Base-by-base conservation (phyloP, 2,329 filamentous ascomycete genomes). In the Neonectria magnoliae region DNA sequence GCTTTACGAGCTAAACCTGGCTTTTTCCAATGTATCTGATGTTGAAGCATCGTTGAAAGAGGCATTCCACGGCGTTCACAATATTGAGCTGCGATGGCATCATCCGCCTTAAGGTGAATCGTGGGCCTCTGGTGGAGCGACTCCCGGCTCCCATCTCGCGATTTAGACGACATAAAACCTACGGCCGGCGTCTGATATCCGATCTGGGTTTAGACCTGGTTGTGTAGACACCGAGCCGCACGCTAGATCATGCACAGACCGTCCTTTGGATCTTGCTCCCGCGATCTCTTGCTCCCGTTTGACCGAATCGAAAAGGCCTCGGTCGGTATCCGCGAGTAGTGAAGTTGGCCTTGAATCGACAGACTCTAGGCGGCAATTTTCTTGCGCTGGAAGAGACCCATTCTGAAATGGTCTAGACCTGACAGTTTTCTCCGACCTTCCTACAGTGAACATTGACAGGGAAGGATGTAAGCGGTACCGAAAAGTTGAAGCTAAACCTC, bases 31-130 rank as follows among this genome's bases (percentile, higher is more conserved):
- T 18, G 6, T 31, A 50, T 50, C 27, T 31, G 16, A 20, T 29
- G 27, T 33, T 31, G 1, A 20, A 6, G 4, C 47, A 6, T 20
- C 29, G 16, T 50, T 50, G 16, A n/a, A 50, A 33, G 27, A 50
- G 18, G 5, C 29, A 27, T 48, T 48, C 20, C n/a, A 14, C 27
- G n/a, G 47, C 14, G 27, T 50, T 50, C n/a, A 50, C 27, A 50
- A 50, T 50, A 50, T 50, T 27, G n/a, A 50, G 27, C 47, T 50
- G 47, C 27, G 27, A 50, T 50, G 27, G 47, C 27, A 50, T 33
- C 27, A 50, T 50, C 27, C 20, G 47, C 27, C 16, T 50, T 33
- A 50, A 20, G 47, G 33, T 50, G 16, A 18, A 27, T 50, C 27
- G 27, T 50, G 47, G 27, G n/a, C 16, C 16, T 29, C 2, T 2